A percentile compares a stretch with the other conserved stretches of the same genome.
Evolutionary conservation across 306 rosid genomes (phyloP).

Genomic region (Cajanus cajan): DNA sequence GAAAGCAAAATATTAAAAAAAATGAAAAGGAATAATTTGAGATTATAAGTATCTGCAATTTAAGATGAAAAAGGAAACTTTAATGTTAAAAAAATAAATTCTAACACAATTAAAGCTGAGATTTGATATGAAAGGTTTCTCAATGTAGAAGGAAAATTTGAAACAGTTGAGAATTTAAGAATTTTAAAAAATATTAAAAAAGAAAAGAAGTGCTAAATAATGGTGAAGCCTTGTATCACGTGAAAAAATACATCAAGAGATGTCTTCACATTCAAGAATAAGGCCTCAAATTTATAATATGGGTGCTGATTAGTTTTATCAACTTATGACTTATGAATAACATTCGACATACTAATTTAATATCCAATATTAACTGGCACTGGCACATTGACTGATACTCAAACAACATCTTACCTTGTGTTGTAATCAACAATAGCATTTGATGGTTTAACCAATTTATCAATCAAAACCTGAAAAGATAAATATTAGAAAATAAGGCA

Average conservation of each 20-base stretch:
- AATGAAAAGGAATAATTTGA: not conserved
- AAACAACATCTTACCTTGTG: conserved; percentile 63
- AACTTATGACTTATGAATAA: not conserved
- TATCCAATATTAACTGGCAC: not conserved
- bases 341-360: not conserved
- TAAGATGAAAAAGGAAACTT: not conserved
- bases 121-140: not conserved
- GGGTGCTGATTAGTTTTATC: not conserved
- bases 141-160: not conserved
- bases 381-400: not conserved
- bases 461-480: conserved; percentile 73
- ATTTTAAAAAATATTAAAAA: not conserved
- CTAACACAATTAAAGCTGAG: not conserved
- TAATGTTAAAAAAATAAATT: not conserved
- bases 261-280: not conserved
- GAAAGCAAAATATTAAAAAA: not conserved
- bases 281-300: not conserved
- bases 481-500: not conserved
- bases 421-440: conserved; percentile 78
- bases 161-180: not conserved
- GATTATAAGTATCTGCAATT: not conserved
- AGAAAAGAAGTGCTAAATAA: not conserved
- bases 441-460: conserved; percentile 89
- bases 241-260: not conserved
- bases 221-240: not conserved